A percentile compares a stretch with the other conserved stretches of the same genome.
phyloP scores from a whole-genome alignment of 371 early-diverging fungal genomes.

The Conidiobolus coronatus region DNA sequence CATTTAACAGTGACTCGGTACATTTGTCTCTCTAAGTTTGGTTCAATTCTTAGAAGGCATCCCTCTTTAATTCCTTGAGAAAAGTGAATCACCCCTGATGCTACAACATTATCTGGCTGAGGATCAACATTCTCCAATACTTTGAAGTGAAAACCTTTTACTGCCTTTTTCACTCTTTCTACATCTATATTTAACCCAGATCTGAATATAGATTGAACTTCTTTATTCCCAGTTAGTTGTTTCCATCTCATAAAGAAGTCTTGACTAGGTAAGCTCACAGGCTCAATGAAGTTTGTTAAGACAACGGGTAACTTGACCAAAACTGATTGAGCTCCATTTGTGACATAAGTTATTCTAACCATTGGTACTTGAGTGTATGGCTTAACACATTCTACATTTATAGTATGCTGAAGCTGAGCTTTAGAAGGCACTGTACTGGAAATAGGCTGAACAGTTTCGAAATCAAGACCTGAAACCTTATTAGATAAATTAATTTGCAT shows the following conservation, averaged over 20 bases:
- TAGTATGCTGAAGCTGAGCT: constrained; percentile 51
- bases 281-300: constrained; percentile 67
- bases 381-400: constrained; percentile 40
- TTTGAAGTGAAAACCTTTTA: constrained; percentile 42
- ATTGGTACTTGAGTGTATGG: constrained; percentile 28
- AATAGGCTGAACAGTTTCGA: constrained; percentile 13
- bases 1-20: constrained; percentile 74
- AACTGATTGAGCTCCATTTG: constrained; percentile 19
- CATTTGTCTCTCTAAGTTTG: constrained; percentile 73
- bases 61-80: constrained; percentile 67
- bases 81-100: constrained; percentile 63
- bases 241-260: constrained; percentile 89
- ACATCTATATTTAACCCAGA: constrained; percentile 27
- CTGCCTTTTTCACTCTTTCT: constrained; percentile 16
- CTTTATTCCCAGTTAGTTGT: constrained; percentile 73
- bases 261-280: constrained; percentile 43
- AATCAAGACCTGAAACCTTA: constrained; percentile 11
- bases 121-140: constrained; percentile 67
- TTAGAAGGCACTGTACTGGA: constrained; percentile 28
- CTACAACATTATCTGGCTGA: constrained; percentile 68
- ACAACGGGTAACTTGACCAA: constrained; percentile 53
- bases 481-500: constrained; percentile 13
- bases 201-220: constrained; percentile 43
- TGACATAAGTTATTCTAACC: constrained; percentile 32
- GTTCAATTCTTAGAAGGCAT: constrained; percentile 70